Evolutionary conservation across 2,329 filamentous ascomycete species (phyloP), one percentile per base, ranked within the genome.

Genomic region (Beauveria sp.): DNA sequence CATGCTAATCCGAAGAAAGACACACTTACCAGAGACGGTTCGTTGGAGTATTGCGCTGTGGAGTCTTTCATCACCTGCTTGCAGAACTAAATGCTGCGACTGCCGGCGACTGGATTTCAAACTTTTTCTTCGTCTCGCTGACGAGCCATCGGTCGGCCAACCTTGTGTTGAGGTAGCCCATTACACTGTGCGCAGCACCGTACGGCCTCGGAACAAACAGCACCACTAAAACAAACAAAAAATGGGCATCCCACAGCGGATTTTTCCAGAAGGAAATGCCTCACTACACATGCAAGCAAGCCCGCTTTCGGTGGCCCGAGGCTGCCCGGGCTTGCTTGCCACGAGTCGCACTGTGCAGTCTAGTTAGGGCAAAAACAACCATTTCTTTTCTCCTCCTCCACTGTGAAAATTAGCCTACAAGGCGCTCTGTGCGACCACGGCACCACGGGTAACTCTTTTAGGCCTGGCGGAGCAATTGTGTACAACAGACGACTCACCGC

Each of bases 281-380:
- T 56, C 54, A 46, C 43, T 46, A 43, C 53, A 55, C 10, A n/a
- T 46, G 53, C 41, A 24, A 24, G 51, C 8, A n/a, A 46, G 41
- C 53, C 40, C 53, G 53, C 40, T 56, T 47, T 56, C 41, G 43
- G 54, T 47, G 54, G 54, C 43, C 12, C 54, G 54, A 56, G 54
- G 54, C 26, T 18, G 12, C 28, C 30, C 4, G 9, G 10, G 2
- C 20, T 34, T 16, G 18, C n/a, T 43, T 20, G 41, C 53, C 51
- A 41, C 30, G n/a, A n/a, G 14, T 47, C 43, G 54, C 54, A 55
- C 54, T 56, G 54, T 56, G 43, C 54, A 26, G 26, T 43, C 16
- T 8, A 3, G 22, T 24, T 24, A n/a, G 37, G 28, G 10, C 18
- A 16, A 28, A 51, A 37, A 14, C 1, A 14, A 37, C 4, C 34